Conservation (phyloP, 2,329 filamentous ascomycete genomes). For the Plenodomus lindquistii region DNA sequence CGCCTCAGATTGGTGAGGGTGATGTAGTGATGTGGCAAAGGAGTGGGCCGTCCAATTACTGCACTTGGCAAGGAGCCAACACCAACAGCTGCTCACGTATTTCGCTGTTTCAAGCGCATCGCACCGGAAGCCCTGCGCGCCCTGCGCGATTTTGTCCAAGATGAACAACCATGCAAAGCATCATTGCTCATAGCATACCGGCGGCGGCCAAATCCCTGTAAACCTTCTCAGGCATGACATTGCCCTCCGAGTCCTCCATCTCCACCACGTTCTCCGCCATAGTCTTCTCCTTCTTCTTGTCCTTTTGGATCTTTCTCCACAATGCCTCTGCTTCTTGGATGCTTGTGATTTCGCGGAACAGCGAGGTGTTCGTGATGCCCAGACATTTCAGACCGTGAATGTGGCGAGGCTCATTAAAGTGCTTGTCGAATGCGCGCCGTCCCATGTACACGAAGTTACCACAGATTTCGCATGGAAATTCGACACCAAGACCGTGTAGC, state of each 20-base stretch:
- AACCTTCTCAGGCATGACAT: slow-evolving; percentile 99
- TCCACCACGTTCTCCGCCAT: slow-evolving; percentile 86
- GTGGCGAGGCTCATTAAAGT: slow-evolving; percentile 93
- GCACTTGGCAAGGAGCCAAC: too few relatives aligned
- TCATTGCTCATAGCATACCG: slow-evolving; percentile 59
- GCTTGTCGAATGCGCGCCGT: slow-evolving; percentile 93
- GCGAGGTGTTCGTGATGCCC: slow-evolving; percentile 85
- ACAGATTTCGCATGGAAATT: slow-evolving; percentile 95
- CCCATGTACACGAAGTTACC: slow-evolving; percentile 99
- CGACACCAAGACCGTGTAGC: slow-evolving; percentile 89
- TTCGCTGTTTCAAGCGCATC: too few relatives aligned
- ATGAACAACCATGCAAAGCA: neutral
- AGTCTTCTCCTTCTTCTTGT: slow-evolving; percentile 76
- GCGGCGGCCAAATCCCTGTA: slow-evolving; percentile 95
- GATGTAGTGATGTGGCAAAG: too few relatives aligned
- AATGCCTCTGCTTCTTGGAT: slow-evolving; percentile 87
- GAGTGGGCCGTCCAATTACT: too few relatives aligned
- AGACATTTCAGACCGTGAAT: slow-evolving; percentile 93
- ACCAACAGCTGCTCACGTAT: too few relatives aligned
- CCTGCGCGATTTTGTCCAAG: neutral
- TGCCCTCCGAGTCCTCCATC: slow-evolving; percentile 97
- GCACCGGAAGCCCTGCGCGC: too few relatives aligned
- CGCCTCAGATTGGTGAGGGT: too few relatives aligned
- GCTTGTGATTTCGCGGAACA: slow-evolving; percentile 91
- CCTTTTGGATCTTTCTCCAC: slow-evolving; percentile 90